Evolutionary conservation across 768 basidiomycete genomes (phyloP).

Genomic region (Suillus tomentosus): DNA sequence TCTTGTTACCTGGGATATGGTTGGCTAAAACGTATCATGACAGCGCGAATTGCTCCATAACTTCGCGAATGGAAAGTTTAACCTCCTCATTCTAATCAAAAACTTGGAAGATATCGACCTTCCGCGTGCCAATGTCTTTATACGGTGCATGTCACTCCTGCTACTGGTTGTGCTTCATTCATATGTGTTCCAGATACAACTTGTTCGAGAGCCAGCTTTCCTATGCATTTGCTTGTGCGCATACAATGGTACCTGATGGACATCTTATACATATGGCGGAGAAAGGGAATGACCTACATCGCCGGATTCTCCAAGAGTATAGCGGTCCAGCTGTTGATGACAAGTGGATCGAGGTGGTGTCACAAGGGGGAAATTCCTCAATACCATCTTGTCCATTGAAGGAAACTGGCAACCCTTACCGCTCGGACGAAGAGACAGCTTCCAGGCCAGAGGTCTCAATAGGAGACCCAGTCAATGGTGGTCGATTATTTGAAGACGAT

Average conservation of each 20-base stretch:
- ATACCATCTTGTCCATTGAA: conserved; percentile 48
- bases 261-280: conserved; percentile 67
- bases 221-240: conserved; percentile 54
- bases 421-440: conserved; percentile 45
- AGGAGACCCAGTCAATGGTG: conserved; percentile 63
- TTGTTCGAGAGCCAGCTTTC: conserved; percentile 64
- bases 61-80: conserved; percentile 58
- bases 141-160: conserved; percentile 48
- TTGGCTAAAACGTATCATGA: conserved; percentile 41
- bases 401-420: conserved; percentile 44
- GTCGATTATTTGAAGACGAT: conserved; percentile 58
- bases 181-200: conserved; percentile 48
- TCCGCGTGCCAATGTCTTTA: conserved; percentile 56
- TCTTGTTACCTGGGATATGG: conserved; percentile 8
- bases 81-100: conserved; percentile 65
- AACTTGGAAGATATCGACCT: conserved; percentile 61
- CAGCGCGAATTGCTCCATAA: conserved; percentile 36
- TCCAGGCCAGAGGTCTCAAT: conserved; percentile 40
- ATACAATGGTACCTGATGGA: conserved; percentile 47
- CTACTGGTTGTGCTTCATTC: background rate
- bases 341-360: conserved; percentile 53
- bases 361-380: conserved; percentile 34
- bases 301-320: conserved; percentile 49
- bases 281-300: conserved; percentile 55
- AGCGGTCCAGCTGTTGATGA: conserved; percentile 43